Evolutionary conservation across 495 filamentous ascomycete genomes (phyloP), one percentile per base, ranked within the genome.

Genomic region (Paragyromitra xinjiangensis): DNA sequence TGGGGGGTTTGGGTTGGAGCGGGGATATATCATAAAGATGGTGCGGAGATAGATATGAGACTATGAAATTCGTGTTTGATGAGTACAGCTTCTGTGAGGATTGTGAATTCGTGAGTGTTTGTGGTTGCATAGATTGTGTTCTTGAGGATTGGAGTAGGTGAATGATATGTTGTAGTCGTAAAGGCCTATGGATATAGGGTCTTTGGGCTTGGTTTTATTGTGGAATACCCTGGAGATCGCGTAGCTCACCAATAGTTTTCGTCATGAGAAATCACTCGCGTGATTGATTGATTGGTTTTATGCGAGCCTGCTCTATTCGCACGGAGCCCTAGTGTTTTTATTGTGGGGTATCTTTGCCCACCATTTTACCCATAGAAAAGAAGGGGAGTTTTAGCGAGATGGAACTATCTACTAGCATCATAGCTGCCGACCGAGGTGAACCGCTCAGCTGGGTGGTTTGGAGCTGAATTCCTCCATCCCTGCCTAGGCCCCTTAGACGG

Each of bases 21-120:
- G 22, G 22, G 22, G 53, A 11, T 56, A 56, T 56, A 56, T 56
- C 53, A 56, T 56, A 56, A 56, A 51, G 29, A 48, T 48, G 44
- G 44, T 48, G 44, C 11, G 44, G 8, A 16, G 44, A 48, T 48
- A 48, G 44, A 48, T 12, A 48, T 48, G 44, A 16, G 8, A 48
- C 44, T 16, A 48, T 48, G 4, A 48, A 48, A 16, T 48, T 12
- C 44, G 44, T 48, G 8, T 16, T 48, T 48, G 8, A 11, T 48
- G 29, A 34, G 29, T 34, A 34, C 29, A 34, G 29, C 2, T 48
- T 48, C 14, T 59, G 55, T 58, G 44, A 45, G 9, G 44, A 14
- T 9, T 45, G 26, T 29, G 26, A 29, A 0, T 29, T 29, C 8
- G 44, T 48, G 44, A 48, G 44, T 11, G 44, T 48, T 12, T 12